Percentiles rank a stretch among this genome's conserved stretches.
phyloP scores from a whole-genome alignment of 2,329 filamentous ascomycete genomes.

The Neonectria coccinea region DNA sequence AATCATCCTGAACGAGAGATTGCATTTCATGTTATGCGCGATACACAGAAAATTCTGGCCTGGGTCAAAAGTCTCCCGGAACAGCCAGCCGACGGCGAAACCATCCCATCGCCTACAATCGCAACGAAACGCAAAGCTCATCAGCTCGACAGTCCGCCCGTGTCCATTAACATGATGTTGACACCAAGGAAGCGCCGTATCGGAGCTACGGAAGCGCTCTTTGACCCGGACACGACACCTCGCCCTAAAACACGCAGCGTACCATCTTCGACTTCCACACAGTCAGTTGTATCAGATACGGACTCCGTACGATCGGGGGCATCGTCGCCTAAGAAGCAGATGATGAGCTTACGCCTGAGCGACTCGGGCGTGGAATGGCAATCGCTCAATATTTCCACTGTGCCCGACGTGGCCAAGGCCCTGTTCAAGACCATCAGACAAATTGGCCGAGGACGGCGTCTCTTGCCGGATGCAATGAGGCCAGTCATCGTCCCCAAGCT shows the following conservation, averaged over 20 bases:
- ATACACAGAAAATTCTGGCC: background rate
- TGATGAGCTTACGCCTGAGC: conserved; percentile 3
- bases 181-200: background rate
- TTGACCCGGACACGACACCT: background rate
- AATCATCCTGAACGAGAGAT: background rate
- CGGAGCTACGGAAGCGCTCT: background rate
- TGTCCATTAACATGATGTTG: background rate
- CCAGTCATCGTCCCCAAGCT: background rate
- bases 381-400: background rate
- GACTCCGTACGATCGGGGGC: background rate
- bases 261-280: background rate
- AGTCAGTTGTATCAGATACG: background rate
- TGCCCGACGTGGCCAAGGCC: background rate
- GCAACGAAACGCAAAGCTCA: background rate
- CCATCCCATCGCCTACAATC: background rate
- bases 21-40: background rate
- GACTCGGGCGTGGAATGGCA: background rate
- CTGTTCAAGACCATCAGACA: background rate
- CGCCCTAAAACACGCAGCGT: background rate
- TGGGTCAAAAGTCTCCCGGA: conserved; percentile 1
- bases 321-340: conserved; percentile 2
- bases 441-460: background rate
- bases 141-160: background rate
- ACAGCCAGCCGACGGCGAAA: background rate
- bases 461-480: background rate